These are phyloP conservation scores for Chytriomyces sp. DNA, from an alignment of 192 early-diverging fungal species.

Conservation along the genomic window DNA sequence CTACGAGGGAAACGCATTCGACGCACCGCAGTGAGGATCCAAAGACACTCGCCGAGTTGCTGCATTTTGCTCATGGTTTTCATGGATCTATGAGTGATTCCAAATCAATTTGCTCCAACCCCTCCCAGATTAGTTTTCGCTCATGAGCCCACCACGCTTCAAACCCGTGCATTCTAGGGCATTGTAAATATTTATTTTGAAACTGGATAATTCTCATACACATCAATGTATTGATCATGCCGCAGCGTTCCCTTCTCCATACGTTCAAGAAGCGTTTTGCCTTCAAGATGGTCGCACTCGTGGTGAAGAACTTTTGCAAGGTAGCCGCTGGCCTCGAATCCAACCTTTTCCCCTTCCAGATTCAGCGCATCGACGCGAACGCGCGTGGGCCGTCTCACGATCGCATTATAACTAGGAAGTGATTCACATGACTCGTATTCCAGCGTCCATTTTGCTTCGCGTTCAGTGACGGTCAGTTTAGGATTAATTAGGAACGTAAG, in stretches of 20 bases:
- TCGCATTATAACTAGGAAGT: constrained; percentile 48
- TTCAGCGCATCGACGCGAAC: constrained; percentile 37
- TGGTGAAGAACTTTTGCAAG: constrained; percentile 54
- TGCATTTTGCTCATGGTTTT: no score
- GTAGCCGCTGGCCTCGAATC: constrained; percentile 27
- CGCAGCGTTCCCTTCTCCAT: constrained; percentile 47
- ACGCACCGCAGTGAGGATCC: no score
- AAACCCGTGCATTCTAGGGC: no score
- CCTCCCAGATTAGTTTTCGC: no score
- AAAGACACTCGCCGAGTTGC: no score
- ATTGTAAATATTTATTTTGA: no score
- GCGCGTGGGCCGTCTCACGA: constrained; percentile 39
- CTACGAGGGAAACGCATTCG: no score
- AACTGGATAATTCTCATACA: constrained; percentile 23
- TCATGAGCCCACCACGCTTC: no score
- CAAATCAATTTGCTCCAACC: no score
- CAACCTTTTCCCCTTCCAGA: constrained; percentile 39
- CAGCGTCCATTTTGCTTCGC: constrained; percentile 23
- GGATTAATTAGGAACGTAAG: constrained; percentile 57
- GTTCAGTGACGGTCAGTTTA: constrained; percentile 24
- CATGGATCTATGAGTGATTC: no score
- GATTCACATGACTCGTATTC: constrained; percentile 56
- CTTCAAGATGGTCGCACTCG: constrained; percentile 57
- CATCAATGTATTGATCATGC: constrained; percentile 47
- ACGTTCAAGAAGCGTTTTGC: constrained; percentile 40